phyloP scores from a whole-genome alignment of 495 filamentous ascomycete species.

The Podospora pseudopauciseta region DNA sequence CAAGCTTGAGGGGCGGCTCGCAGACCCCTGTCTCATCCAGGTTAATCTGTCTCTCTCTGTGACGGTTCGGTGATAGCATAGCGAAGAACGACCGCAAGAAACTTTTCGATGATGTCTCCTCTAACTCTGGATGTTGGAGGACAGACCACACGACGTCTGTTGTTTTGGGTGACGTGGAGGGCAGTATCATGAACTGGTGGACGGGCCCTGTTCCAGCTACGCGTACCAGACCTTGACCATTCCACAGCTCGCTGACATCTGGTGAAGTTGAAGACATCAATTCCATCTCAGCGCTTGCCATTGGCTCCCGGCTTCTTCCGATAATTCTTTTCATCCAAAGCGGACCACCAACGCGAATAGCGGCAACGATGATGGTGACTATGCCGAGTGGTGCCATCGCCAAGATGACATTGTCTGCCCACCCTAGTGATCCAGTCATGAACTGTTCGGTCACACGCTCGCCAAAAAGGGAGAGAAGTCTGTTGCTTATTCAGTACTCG shows the following conservation, averaged over 20 bases:
- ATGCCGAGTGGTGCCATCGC: slow-evolving; percentile 54
- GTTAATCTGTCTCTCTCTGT: neutral
- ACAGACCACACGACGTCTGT: neutral
- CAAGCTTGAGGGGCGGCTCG: neutral
- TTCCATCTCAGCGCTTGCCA: slow-evolving; percentile 30
- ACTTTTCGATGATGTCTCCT: neutral
- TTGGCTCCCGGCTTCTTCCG: slow-evolving; percentile 40
- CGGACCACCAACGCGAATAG: slow-evolving; percentile 52
- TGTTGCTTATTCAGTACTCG: neutral
- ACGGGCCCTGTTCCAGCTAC: slow-evolving; percentile 22
- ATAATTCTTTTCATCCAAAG: slow-evolving; percentile 51
- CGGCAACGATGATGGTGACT: slow-evolving; percentile 51
- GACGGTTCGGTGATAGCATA: neutral
- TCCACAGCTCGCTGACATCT: slow-evolving; percentile 39
- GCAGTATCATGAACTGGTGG: slow-evolving; percentile 14
- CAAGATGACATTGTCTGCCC: slow-evolving; percentile 53
- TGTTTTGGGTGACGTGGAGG: neutral
- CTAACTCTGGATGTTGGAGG: neutral
- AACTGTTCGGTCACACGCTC: slow-evolving; percentile 57
- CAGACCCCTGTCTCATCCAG: neutral
- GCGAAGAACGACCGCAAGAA: neutral
- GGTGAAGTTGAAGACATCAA: slow-evolving; percentile 34
- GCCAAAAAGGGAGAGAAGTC: slow-evolving; percentile 52
- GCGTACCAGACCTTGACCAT: slow-evolving; percentile 31
- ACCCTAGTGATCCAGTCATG: slow-evolving; percentile 49